phyloP scores from a whole-genome alignment of 495 filamentous ascomycete genomes.

The Neohortaea acidophila region DNA sequence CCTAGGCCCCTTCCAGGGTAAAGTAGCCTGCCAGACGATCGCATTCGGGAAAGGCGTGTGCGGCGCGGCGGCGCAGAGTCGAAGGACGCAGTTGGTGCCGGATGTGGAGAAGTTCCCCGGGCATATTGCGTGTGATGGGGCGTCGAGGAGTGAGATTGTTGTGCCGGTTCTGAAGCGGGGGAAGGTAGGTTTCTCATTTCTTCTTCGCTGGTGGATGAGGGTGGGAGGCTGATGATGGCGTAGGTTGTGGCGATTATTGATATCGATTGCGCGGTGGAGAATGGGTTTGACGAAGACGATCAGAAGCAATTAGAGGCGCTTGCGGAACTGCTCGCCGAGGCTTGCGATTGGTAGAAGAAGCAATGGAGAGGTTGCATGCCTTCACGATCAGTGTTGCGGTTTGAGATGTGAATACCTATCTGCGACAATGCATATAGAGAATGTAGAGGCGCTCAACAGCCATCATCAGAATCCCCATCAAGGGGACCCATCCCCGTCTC shows the following conservation, averaged over 20 bases:
- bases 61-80: constrained; percentile 52
- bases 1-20: constrained; percentile 77
- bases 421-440: no score
- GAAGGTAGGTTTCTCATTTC: constrained; percentile 31
- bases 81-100: constrained; percentile 51
- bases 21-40: constrained; percentile 79
- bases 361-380: no score
- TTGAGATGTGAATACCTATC: no score
- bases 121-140: constrained; percentile 82
- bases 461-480: no score
- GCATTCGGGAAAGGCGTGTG: constrained; percentile 68
- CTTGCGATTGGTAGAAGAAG: constrained; percentile 66
- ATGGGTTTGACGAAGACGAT: constrained; percentile 68
- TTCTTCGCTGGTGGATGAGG: not conserved
- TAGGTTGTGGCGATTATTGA: constrained; percentile 81
- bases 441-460: no score
- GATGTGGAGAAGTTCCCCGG: constrained; percentile 69
- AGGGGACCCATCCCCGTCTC: not conserved
- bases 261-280: constrained; percentile 56
- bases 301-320: constrained; percentile 51
- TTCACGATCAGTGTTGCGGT: no score
- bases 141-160: constrained; percentile 76
- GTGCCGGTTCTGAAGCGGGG: constrained; percentile 54
- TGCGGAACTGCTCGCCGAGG: constrained; percentile 45
- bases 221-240: constrained; percentile 6